These are phyloP conservation scores for Colletotrichum sp. DNA, from an alignment of 2,329 filamentous ascomycete genomes.

Conservation along the genomic window DNA sequence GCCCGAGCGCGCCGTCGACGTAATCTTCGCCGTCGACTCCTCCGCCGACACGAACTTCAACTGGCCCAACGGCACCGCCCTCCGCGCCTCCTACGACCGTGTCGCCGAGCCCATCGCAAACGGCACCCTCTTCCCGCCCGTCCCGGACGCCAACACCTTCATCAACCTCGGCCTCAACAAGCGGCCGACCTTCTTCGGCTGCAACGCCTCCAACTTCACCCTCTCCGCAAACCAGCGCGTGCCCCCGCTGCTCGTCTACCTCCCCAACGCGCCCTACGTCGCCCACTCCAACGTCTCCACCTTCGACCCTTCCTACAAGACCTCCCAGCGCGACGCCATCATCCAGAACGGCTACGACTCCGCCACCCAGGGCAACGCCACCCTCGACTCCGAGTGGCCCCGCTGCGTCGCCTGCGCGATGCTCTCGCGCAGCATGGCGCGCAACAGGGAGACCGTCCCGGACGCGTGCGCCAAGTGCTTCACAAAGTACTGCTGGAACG, in stretches of 20 bases:
- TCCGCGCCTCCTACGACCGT: constrained; percentile 63
- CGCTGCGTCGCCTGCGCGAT: constrained; percentile 89
- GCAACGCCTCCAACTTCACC: constrained; percentile 55
- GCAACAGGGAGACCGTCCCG: constrained; percentile 73
- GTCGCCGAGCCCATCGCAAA: constrained; percentile 52
- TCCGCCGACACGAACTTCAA: constrained; percentile 61
- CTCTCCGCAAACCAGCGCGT: constrained; percentile 50
- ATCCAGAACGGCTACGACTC: constrained; percentile 87
- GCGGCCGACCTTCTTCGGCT: constrained; percentile 68
- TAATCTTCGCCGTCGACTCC: constrained; percentile 70
- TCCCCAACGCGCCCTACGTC: constrained; percentile 85
- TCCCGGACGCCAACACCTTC: constrained; percentile 62
- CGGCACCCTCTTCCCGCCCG: constrained; percentile 61
- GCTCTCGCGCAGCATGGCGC: constrained; percentile 74
- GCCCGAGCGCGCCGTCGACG: constrained; percentile 62
- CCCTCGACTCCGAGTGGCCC: constrained; percentile 76
- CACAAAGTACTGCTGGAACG: constrained; percentile 88
- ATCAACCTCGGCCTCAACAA: constrained; percentile 63
- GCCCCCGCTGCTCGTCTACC: constrained; percentile 80
- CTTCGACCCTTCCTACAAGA: constrained; percentile 69
- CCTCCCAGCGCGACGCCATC: constrained; percentile 74
- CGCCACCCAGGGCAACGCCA: constrained; percentile 83
- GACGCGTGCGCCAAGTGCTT: constrained; percentile 80
- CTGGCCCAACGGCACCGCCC: constrained; percentile 67
- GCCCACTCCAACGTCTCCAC: constrained; percentile 81